phyloP scores from a whole-genome alignment of 192 early-diverging fungal species.

The Podila horticola region DNA sequence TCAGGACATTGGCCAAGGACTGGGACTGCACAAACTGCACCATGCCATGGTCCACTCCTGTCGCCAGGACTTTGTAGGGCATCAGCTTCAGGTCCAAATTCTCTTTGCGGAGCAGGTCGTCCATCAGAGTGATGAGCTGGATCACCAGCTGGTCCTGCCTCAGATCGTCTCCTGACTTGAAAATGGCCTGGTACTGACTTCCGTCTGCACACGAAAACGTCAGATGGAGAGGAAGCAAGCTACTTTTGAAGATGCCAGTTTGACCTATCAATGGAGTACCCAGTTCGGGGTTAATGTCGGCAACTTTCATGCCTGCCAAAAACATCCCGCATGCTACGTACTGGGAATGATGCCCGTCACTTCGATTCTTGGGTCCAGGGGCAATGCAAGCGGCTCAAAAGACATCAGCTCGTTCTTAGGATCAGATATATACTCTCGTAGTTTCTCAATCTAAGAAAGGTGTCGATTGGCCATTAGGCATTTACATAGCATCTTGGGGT shows the following conservation, averaged over 20 bases:
- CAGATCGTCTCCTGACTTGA: constrained; percentile 98
- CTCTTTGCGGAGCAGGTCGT: constrained; percentile 92
- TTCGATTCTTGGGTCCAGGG: constrained; percentile 89
- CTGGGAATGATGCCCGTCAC: constrained; percentile 90
- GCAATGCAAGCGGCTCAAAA: constrained; percentile 88
- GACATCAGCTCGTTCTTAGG: constrained; percentile 83
- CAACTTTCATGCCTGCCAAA: background rate
- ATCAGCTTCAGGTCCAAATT: constrained; percentile 94
- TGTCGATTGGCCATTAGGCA: background rate
- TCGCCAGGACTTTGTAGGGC: constrained; percentile 96
- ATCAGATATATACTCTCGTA: constrained; percentile 82
- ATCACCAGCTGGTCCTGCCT: constrained; percentile 99
- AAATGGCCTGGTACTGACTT: constrained; percentile 93
- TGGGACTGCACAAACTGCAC: constrained; percentile 94
- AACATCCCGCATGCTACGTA: constrained; percentile 17
- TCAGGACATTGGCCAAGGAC: constrained; percentile 88
- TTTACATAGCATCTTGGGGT: too few species aligned
- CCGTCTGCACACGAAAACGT: constrained; percentile 88
- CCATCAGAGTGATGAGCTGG: constrained; percentile 98
- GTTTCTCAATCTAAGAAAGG: constrained; percentile 75
- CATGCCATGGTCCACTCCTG: constrained; percentile 94
- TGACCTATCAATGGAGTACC: constrained; percentile 64
- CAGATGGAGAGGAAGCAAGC: constrained; percentile 86
- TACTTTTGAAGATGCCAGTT: constrained; percentile 91
- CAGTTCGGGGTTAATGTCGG: background rate